These are phyloP conservation scores for Penicillium cinerascens DNA, from an alignment of 495 filamentous ascomycete species.

Conservation along the genomic window DNA sequence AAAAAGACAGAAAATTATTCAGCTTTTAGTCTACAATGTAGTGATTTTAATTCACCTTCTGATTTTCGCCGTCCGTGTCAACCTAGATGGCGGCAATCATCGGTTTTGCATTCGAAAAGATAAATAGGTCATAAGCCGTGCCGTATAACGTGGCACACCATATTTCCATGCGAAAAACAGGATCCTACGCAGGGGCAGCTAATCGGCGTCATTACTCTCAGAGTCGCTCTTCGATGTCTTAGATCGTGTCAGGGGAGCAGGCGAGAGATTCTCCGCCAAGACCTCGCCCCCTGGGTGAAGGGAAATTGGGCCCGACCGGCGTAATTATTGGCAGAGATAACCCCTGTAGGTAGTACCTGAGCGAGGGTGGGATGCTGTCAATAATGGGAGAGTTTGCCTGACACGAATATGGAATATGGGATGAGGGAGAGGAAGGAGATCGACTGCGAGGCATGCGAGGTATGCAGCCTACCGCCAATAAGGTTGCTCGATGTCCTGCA, in stretches of 20 bases:
- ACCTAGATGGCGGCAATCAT: background rate
- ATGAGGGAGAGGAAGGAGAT: background rate
- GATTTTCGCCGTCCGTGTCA: background rate
- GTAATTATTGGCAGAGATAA: too few relatives aligned
- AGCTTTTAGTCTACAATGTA: background rate
- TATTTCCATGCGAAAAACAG: background rate
- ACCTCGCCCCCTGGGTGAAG: too few relatives aligned
- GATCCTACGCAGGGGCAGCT: background rate
- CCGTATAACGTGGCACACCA: background rate
- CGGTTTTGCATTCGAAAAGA: background rate
- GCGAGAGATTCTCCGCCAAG: background rate
- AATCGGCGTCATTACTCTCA: background rate
- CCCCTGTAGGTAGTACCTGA: background rate
- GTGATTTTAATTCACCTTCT: background rate
- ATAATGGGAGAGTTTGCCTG: background rate
- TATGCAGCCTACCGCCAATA: slow-evolving; percentile 8
- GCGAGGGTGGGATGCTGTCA: background rate
- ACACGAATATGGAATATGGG: background rate
- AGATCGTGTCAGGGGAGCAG: background rate
- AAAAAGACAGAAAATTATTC: background rate
- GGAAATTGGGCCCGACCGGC: too few relatives aligned
- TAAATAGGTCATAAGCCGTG: background rate
- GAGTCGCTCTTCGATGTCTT: background rate
- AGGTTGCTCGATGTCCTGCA: background rate
- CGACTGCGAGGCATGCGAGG: background rate